These are phyloP conservation scores for Linnemannia elongata DNA, from an alignment of 192 early-diverging fungal genomes.

Conservation along the genomic window DNA sequence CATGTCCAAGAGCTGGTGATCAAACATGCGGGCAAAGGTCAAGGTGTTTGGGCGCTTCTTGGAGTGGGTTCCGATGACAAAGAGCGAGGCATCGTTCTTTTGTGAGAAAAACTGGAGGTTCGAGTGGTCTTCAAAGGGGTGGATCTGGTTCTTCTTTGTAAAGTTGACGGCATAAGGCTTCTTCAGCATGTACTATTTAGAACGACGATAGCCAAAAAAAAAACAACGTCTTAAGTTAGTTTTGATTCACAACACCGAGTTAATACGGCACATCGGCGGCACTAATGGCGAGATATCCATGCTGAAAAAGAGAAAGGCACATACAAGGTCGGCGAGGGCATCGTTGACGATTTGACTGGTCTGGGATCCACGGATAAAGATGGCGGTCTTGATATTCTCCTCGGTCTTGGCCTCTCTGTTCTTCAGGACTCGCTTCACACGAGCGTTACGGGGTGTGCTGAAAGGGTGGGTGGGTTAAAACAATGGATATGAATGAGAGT, in stretches of 20 bases:
- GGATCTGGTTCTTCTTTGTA: slow-evolving; percentile 94
- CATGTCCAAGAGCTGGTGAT: slow-evolving; percentile 96
- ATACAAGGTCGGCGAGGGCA: slow-evolving; percentile 91
- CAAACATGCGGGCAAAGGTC: slow-evolving; percentile 91
- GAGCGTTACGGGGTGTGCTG: slow-evolving; percentile 92
- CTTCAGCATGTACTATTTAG: slow-evolving; percentile 83
- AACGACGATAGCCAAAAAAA: too few relatives aligned
- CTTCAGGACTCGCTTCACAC: slow-evolving; percentile 86
- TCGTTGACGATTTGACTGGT: slow-evolving; percentile 88
- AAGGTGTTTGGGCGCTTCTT: slow-evolving; percentile 98
- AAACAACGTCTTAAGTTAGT: not conserved
- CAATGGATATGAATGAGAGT: not conserved
- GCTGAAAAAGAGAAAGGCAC: not conserved
- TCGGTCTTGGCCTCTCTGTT: slow-evolving; percentile 91
- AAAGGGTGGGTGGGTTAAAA: not conserved
- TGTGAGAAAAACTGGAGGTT: slow-evolving; percentile 93
- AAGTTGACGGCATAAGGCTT: slow-evolving; percentile 92
- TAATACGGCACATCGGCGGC: not conserved
- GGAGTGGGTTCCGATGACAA: slow-evolving; percentile 91
- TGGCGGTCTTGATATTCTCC: slow-evolving; percentile 92
- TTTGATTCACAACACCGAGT: not conserved
- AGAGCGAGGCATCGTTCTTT: slow-evolving; percentile 95
- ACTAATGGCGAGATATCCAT: not conserved
- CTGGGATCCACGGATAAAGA: slow-evolving; percentile 89
- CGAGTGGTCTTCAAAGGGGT: slow-evolving; percentile 95